Conservation (phyloP, 352 stramenopile species). For the Nothophytophthora sp. region DNA sequence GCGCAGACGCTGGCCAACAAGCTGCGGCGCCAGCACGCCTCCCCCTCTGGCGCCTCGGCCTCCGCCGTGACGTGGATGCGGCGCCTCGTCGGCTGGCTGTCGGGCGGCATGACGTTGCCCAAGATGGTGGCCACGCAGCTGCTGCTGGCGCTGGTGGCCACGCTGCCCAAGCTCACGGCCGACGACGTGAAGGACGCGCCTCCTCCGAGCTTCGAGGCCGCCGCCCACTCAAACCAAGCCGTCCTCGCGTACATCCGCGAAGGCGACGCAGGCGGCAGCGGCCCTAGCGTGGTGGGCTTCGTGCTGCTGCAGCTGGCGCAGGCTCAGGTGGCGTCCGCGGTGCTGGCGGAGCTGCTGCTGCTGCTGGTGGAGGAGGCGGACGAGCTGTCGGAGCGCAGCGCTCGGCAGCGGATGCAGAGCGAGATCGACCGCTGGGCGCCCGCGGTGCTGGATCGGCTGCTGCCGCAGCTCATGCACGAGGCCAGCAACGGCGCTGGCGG, state of each 20-base stretch:
- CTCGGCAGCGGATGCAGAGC: conserved; percentile 51
- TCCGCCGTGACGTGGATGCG: conserved; percentile 35
- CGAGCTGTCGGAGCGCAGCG: conserved; percentile 45
- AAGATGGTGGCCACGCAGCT: conserved; percentile 79
- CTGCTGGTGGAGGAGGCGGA: conserved; percentile 70
- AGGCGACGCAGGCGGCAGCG: conserved; percentile 17
- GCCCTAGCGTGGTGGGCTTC: conserved; percentile 55
- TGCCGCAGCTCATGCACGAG: conserved; percentile 82
- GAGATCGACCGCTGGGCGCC: conserved; percentile 67
- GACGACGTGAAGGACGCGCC: conserved; percentile 51
- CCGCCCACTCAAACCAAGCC: too few relatives aligned
- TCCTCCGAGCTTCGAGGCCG: too few relatives aligned
- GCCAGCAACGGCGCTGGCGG: conserved; percentile 7
- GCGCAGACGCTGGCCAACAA: conserved; percentile 86
- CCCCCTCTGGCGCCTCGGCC: conserved; percentile 32
- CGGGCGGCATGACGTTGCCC: conserved; percentile 32
- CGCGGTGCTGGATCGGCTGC: conserved; percentile 55
- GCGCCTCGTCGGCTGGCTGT: conserved; percentile 65
- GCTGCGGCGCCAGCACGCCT: conserved; percentile 58
- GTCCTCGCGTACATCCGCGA: conserved; percentile 11
- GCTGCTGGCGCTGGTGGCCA: conserved; percentile 64
- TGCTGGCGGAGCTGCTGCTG: conserved; percentile 63
- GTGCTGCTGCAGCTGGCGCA: conserved; percentile 50
- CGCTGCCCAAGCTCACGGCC: conserved; percentile 44
- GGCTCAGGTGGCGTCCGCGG: conserved; percentile 28